Conservation (phyloP, 768 basidiomycete species). For the Candolleomyces eurysporus region DNA sequence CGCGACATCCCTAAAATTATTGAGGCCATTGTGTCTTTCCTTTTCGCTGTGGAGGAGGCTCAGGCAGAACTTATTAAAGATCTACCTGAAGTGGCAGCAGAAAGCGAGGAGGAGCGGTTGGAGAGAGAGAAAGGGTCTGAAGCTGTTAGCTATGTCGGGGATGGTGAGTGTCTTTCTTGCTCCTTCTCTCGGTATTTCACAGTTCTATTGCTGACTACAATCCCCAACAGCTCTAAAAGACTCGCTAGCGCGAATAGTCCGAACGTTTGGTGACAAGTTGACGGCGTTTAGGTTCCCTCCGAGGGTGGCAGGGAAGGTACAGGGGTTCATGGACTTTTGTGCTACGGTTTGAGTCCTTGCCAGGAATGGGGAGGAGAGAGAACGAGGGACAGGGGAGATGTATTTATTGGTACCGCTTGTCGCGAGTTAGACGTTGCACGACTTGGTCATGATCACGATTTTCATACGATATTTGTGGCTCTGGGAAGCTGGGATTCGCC, state of each 20-base stretch:
- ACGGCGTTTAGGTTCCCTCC: slow-evolving; percentile 77
- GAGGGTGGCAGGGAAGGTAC: slow-evolving; percentile 62
- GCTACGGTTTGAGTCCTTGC: too few species aligned
- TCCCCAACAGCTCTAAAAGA: slow-evolving; percentile 55
- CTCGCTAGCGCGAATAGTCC: slow-evolving; percentile 60
- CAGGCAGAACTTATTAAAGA: slow-evolving; percentile 43
- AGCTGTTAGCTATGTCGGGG: slow-evolving; percentile 48
- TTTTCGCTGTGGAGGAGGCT: slow-evolving; percentile 65
- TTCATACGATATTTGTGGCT: too few species aligned
- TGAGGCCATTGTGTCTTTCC: slow-evolving; percentile 70
- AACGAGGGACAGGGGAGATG: too few species aligned
- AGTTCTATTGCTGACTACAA: not conserved
- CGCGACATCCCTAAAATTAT: slow-evolving; percentile 80
- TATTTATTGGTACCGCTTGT: too few species aligned
- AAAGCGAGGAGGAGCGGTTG: slow-evolving; percentile 34
- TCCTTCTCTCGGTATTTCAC: not conserved
- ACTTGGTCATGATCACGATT: too few species aligned
- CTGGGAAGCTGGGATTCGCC: too few species aligned
- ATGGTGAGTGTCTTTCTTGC: slow-evolving; percentile 45
- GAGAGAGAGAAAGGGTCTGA: slow-evolving; percentile 60
- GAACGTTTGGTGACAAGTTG: slow-evolving; percentile 74
- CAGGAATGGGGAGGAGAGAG: too few species aligned
- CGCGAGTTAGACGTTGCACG: too few species aligned
- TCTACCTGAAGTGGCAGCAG: slow-evolving; percentile 22
- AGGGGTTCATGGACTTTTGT: slow-evolving; percentile 68